Base-by-base conservation (phyloP, 441 rosid species). In the Aleurites moluccanus region DNA sequence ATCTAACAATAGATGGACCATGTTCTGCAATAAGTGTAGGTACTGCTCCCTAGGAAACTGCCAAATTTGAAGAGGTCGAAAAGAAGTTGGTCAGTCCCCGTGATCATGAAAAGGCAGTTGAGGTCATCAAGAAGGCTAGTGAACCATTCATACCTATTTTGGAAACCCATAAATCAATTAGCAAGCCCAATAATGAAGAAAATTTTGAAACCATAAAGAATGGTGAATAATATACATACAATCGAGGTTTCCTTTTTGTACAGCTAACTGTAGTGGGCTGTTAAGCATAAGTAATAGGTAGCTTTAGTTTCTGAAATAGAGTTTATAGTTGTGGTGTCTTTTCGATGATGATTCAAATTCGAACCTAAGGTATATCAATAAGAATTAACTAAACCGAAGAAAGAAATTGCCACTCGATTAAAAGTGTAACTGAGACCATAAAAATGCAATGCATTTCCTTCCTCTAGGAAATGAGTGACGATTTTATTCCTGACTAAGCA, bases 1-100 rank as follows among this genome's bases (percentile, higher is more conserved):
- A 82, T 75, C 84, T 93, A 80, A 88, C 98, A 16, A 90, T 95
- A 64, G 89, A 83, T 67, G 82, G 84, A 23, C 92, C 91, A 0
- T 81, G 82, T 75, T 77, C 94, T 56, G 81, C 81, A 25, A 80
- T 73, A 73, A 86, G 74, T 33, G 89, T 82, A 20, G 93, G 91
- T 10, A 75, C 81, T 1, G 93, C 85, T 50, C 87, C 86, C 16
- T 82, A 77, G 83, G 94, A 91, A 23, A 85, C 89, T 5, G 72
- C 84, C 13, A 90, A 90, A 83, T 87, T 81, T 7, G 97, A 89
- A 72, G 85, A 80, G 11, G 84, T 80, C 20, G 92, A 90, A 86
- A 93, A 88, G 84, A 85, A 81, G 80, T 67, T 89, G 82, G 81
- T 79, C 53, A 91, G 91, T 67, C 94, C 92, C 59, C 83, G 85